Evolutionary conservation across 1,284 basidiomycete species (phyloP).

Genomic region (Moesziomyces parantarcticus): DNA sequence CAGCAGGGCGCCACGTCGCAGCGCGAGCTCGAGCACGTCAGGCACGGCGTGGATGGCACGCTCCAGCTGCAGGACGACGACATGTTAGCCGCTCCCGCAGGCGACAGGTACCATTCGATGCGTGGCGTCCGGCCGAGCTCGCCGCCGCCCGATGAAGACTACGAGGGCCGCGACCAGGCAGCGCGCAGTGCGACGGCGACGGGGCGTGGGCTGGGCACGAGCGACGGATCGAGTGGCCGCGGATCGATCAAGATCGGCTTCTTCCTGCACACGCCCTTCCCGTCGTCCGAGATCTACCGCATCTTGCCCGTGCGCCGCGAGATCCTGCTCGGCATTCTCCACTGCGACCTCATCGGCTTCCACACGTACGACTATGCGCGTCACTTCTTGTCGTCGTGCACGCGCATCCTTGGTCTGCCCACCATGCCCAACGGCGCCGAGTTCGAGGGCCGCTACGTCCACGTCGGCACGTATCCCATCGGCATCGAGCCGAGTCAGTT

Average conservation of each 20-base stretch:
- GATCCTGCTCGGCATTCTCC: constrained; percentile 92
- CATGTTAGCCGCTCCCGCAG: constrained; percentile 52
- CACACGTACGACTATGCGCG: constrained; percentile 99
- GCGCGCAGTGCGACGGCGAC: constrained; percentile 23
- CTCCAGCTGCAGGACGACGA: constrained; percentile 54
- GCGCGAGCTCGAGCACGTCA: constrained; percentile 60
- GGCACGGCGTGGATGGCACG: constrained; percentile 60
- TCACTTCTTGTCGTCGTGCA: constrained; percentile 97
- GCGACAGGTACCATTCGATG: constrained; percentile 10
- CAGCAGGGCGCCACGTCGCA: constrained; percentile 69
- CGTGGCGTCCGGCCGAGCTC: constrained; percentile 13
- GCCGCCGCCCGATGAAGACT: constrained; percentile 22
- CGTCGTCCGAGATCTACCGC: constrained; percentile 93
- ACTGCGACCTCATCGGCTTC: constrained; percentile 88
- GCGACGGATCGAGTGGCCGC: constrained; percentile 56
- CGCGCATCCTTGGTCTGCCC: constrained; percentile 91
- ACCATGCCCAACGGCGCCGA: constrained; percentile 98
- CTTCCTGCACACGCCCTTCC: constrained; percentile 98
- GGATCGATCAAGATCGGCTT: constrained; percentile 79
- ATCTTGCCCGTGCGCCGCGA: constrained; percentile 94
- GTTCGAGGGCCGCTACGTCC: constrained; percentile 91
- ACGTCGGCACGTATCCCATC: constrained; percentile 98
- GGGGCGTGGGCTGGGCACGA: constrained; percentile 48
- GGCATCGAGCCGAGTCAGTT: constrained; percentile 96
- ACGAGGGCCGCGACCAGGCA: constrained; percentile 20